Percentiles rank a stretch among this genome's conserved stretches.
Conservation (phyloP, 2,329 filamentous ascomycete genomes). For the Arthroderma uncinatum region DNA sequence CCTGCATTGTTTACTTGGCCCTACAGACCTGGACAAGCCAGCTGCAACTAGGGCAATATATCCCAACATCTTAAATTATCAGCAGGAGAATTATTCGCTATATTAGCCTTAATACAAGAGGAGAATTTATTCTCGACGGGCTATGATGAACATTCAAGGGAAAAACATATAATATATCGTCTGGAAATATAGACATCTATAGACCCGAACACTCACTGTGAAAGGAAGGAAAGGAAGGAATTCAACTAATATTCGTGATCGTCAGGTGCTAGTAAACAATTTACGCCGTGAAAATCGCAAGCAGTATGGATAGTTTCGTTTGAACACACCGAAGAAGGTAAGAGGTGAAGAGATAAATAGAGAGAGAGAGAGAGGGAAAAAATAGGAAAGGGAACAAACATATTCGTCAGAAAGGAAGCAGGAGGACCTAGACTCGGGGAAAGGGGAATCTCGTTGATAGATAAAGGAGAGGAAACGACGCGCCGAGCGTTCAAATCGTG, state of each 20-base stretch:
- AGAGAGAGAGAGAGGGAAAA: neutral
- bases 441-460: neutral
- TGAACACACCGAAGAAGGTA: neutral
- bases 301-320: neutral
- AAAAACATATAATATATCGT: neutral
- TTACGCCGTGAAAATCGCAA: neutral
- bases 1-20: no score
- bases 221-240: neutral
- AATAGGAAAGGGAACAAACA: no score
- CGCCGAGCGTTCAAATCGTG: neutral
- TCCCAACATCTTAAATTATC: no score
- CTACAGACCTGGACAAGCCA: no score
- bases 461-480: neutral
- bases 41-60: no score
- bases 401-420: no score
- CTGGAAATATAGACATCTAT: neutral
- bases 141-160: no score
- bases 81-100: no score
- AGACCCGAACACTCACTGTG: neutral
- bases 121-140: no score
- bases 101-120: neutral
- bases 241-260: conserved; percentile 1
- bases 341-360: neutral
- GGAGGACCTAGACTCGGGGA: neutral
- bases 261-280: conserved; percentile 1